A percentile compares a stretch with the other conserved stretches of the same genome.
phyloP scores from a whole-genome alignment of 495 filamentous ascomycete species.

The Trichocladium antarcticum region DNA sequence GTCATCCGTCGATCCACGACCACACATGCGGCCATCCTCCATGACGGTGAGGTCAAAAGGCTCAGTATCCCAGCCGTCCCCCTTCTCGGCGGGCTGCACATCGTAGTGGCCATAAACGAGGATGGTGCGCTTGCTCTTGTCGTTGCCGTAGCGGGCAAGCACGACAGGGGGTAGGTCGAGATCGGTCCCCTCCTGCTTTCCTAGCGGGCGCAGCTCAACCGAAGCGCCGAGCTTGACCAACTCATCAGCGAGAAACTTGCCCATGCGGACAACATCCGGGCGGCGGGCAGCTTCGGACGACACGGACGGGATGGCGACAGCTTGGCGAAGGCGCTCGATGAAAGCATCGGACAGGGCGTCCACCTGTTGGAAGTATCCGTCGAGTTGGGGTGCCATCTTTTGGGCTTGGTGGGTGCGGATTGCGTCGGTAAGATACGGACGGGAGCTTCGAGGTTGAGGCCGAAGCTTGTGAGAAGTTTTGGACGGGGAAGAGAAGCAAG shows the following conservation, averaged over 20 bases:
- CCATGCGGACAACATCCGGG: constrained; percentile 92
- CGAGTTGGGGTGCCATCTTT: constrained; percentile 76
- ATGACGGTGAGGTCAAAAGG: constrained; percentile 87
- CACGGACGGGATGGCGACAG: constrained; percentile 91
- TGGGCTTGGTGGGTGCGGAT: constrained; percentile 41
- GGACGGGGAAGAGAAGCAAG: neutral
- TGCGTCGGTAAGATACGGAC: constrained; percentile 37
- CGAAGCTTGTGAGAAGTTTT: neutral
- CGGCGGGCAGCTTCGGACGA: constrained; percentile 83
- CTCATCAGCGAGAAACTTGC: constrained; percentile 73
- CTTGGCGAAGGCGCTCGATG: constrained; percentile 83
- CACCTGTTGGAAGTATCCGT: constrained; percentile 81
- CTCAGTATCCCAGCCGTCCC: constrained; percentile 93
- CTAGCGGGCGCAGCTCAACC: constrained; percentile 72
- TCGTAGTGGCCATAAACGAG: constrained; percentile 98
- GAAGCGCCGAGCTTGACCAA: constrained; percentile 72
- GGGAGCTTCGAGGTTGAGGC: constrained; percentile 2
- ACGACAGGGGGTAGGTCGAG: constrained; percentile 89
- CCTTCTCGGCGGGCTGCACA: constrained; percentile 87
- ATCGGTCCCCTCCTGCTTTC: constrained; percentile 80
- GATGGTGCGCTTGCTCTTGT: constrained; percentile 85
- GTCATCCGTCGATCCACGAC: constrained; percentile 92
- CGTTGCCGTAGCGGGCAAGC: constrained; percentile 80
- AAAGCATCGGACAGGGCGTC: constrained; percentile 69
- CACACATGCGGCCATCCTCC: constrained; percentile 85